A percentile compares a stretch with the other conserved stretches of the same genome.
Conservation (phyloP, 495 filamentous ascomycete species). For the Xylaria palmicola region DNA sequence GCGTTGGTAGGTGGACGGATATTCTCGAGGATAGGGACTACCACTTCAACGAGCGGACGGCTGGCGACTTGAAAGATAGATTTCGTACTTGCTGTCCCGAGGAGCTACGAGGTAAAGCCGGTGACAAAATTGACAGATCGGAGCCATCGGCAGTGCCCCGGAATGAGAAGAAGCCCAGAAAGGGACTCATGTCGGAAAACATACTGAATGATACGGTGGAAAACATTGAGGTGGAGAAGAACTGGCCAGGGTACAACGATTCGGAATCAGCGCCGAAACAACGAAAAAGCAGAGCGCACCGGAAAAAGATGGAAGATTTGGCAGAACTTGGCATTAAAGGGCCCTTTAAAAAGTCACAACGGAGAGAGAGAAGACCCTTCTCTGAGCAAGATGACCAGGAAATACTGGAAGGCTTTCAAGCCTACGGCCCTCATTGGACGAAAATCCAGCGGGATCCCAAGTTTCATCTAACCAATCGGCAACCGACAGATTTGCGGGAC, state of each 20-base stretch:
- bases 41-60: constrained; percentile 70
- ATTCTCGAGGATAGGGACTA: constrained; percentile 76
- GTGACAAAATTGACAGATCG: constrained; percentile 15
- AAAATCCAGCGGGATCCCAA: constrained; percentile 70
- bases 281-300: constrained; percentile 51
- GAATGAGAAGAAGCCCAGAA: constrained; percentile 25
- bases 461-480: constrained; percentile 63
- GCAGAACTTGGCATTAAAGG: constrained; percentile 55
- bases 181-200: constrained; percentile 46
- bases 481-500: constrained; percentile 79
- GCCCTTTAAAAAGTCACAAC: constrained; percentile 54
- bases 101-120: constrained; percentile 42
- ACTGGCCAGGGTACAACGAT: constrained; percentile 24
- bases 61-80: constrained; percentile 83
- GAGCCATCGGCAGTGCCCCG: constrained; percentile 22
- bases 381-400: constrained; percentile 73
- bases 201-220: constrained; percentile 45
- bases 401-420: constrained; percentile 70
- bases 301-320: constrained; percentile 55
- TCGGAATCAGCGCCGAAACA: constrained; percentile 31
- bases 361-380: constrained; percentile 61
- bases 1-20: constrained; percentile 83
- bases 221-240: constrained; percentile 21
- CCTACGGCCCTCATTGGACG: constrained; percentile 79
- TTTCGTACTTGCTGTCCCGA: constrained; percentile 76